Evolutionary conservation across 768 basidiomycete species (phyloP), one percentile per base, ranked within the genome.

Genomic region (Amanita phalloides): DNA sequence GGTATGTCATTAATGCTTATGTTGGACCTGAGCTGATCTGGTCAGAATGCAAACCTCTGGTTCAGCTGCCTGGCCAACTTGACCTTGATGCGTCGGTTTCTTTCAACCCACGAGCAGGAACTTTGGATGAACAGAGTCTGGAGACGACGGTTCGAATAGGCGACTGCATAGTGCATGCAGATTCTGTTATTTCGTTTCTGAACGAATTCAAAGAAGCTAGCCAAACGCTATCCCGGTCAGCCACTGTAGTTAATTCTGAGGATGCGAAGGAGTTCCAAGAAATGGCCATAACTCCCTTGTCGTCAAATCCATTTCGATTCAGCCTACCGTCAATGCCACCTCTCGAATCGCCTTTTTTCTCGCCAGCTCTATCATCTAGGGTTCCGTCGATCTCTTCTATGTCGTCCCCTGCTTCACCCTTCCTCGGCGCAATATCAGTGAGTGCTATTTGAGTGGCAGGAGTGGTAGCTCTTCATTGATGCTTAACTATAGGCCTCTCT

Each of bases 71-170:
- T 6, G 71, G 74, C 5, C 58, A 65, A 1, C 68, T 79, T 43
- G 65, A 69, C 46, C 64, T 80, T 36, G 61, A 60, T 33, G 68
- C 73, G n/a, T 77, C 75, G 10, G 67, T 77, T 42, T 69, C 71
- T 45, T 79, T 86, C 59, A 77, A 76, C 62, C 84, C 84, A 4
- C 74, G 75, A 54, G 69, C 72, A 48, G 77, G 79, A 20, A 64
- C 66, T 23, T 58, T 84, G 30, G 75, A 83, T 53, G 65, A 71
- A 3, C 73, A 77, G 48, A 81, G 81, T 38, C 60, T 84, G 38
- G 68, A 73, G 13, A 64, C 68, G 4, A 65, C 64, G 3, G 58
- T 83, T 33, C 68, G 66, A 41, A 56, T 81, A 6, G 80, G 71
- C 33, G 67, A 73, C 45, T 67, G 78, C 42, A 44, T 52, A 6